Percentiles rank a stretch among this genome's conserved stretches.
Evolutionary conservation across 768 basidiomycete genomes (phyloP).

Genomic region (Phallus indusiatus): DNA sequence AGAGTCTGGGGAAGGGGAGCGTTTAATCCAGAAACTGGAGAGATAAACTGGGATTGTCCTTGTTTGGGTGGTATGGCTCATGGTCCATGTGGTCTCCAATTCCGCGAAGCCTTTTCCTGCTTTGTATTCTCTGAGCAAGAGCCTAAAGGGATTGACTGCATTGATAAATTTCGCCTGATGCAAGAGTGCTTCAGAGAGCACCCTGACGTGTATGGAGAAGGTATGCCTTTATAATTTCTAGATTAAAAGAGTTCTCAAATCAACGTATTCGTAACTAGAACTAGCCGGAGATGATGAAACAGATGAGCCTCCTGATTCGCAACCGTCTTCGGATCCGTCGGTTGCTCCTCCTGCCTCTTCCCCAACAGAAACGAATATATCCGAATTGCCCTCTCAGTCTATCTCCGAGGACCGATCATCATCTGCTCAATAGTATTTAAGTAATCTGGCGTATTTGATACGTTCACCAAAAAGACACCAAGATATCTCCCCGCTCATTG

Average conservation of each 20-base stretch:
- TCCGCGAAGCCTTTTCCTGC: slow-evolving; percentile 93
- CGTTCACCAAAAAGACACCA: too few species aligned
- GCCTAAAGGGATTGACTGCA: slow-evolving; percentile 95
- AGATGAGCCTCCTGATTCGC: background rate
- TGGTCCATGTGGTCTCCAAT: slow-evolving; percentile 89
- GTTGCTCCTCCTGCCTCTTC: background rate
- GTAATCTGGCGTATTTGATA: too few species aligned
- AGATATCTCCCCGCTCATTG: too few species aligned
- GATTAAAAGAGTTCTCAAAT: background rate
- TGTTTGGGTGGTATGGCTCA: slow-evolving; percentile 99
- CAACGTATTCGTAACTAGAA: background rate
- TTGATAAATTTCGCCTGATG: slow-evolving; percentile 97
- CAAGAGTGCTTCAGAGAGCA: slow-evolving; percentile 95
- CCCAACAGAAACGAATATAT: background rate
- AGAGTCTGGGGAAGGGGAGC: slow-evolving; percentile 30
- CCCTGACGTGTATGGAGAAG: slow-evolving; percentile 92
- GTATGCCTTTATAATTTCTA: slow-evolving; percentile 34
- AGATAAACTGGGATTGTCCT: slow-evolving; percentile 99
- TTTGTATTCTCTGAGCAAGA: slow-evolving; percentile 92
- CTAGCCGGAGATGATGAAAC: background rate
- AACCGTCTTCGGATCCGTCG: background rate
- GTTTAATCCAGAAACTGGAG: slow-evolving; percentile 92
- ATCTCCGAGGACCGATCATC: background rate
- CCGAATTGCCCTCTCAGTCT: background rate
- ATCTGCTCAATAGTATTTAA: too few species aligned